Base-by-base conservation (phyloP, 805 yeast genomes). In the Priceomyces fermenticarens region DNA sequence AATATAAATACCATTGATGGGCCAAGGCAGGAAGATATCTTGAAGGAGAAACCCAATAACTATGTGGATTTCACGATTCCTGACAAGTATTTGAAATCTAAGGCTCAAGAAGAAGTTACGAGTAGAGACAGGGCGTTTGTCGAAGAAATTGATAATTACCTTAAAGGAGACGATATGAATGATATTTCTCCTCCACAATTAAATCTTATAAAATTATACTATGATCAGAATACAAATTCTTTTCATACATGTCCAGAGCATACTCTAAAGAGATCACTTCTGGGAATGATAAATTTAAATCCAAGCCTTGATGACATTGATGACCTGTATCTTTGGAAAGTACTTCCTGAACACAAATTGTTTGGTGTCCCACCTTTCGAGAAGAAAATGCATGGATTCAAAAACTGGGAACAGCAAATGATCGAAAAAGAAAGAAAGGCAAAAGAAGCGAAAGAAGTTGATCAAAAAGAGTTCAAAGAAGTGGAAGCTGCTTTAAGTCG, bases 301-400 rank as follows among this genome's bases (percentile, higher is more conserved):
- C 63, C 65, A 1, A 53, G 54, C 16, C 52, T 68, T 38, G 56
- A 60, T 23, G 63, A 60, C 35, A 57, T 70, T 13, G 65, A 63
- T 39, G 72, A 70, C 44, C 69, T 62, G 26, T 65, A 60, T 40
- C 57, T 70, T 30, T 68, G 74, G 73, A 56, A 64, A 13, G 36
- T 65, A 32, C 53, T 64, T 16, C 74, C 74, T 3, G 55, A 54
- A 30, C 64, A 57, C 15, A 57, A 59, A 41, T 42, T 57, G 25
- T 67, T 60, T 48, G 70, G 67, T 7, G 45, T 49, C 3, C 65
- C 66, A 7, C 72, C 73, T 1, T 66, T 58, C 39, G 70, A 64
- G 20, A 37, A 48, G 30, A 42, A 46, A 15, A 51, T 44, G 5
- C 45, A 56, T 32, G 62, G 65, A 4, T 67, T 68, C 49, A 63